A percentile compares a stretch with the other conserved stretches of the same genome.
phyloP scores from a whole-genome alignment of 257 asterid genomes.

The Coffea eugenioides region DNA sequence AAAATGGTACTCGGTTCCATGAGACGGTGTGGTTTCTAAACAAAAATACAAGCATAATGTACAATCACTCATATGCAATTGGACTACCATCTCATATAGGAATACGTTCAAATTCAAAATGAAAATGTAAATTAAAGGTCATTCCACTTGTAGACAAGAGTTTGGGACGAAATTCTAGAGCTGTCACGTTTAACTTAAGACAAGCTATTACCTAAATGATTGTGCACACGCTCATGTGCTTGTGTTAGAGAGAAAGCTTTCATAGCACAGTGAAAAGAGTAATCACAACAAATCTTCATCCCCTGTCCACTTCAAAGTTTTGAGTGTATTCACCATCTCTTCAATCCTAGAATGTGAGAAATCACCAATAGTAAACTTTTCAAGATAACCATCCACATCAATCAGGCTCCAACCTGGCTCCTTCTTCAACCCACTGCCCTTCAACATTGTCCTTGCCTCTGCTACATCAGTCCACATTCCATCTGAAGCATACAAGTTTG shows the following conservation, averaged over 20 bases:
- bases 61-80: neutral
- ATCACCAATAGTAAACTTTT: slow-evolving; percentile 50
- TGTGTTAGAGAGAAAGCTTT: neutral
- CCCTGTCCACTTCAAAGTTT: slow-evolving; percentile 30
- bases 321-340: slow-evolving; percentile 37
- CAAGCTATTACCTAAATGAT: too few species aligned
- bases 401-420: slow-evolving; percentile 56
- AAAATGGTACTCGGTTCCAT: neutral
- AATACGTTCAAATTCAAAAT: too few species aligned
- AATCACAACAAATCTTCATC: slow-evolving; percentile 32
- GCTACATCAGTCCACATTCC: slow-evolving; percentile 61
- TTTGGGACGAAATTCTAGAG: neutral
- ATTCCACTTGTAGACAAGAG: neutral
- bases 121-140: neutral
- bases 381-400: slow-evolving; percentile 41
- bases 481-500: slow-evolving; percentile 62
- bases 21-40: neutral
- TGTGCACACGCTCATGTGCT: too few species aligned
- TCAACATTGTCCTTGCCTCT: slow-evolving; percentile 53
- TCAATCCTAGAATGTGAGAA: slow-evolving; percentile 50
- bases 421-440: slow-evolving; percentile 56
- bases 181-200: neutral
- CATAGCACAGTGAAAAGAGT: slow-evolving; percentile 4
- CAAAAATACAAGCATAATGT: neutral
- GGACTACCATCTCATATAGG: neutral